A percentile compares a stretch with the other conserved stretches of the same genome.
Conservation (phyloP, 2,329 filamentous ascomycete species). For the Cordyceps cicadae region DNA sequence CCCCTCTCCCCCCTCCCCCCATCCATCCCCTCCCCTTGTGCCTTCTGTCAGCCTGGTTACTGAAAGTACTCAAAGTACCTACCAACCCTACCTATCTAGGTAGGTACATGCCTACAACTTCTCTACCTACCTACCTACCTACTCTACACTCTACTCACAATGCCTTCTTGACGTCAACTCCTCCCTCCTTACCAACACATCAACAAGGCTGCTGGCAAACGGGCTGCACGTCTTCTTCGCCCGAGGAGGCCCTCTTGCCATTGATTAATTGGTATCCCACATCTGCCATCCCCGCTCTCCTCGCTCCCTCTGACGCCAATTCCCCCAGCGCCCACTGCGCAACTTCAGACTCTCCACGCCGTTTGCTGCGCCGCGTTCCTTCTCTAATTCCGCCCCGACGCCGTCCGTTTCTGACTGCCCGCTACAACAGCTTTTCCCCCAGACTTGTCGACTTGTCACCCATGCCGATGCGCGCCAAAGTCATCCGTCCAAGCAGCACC, state of each 20-base stretch:
- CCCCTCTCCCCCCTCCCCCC: no score
- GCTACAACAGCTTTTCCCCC: background rate
- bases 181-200: background rate
- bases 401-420: background rate
- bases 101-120: no score
- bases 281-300: background rate
- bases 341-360: background rate
- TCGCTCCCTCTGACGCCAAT: background rate
- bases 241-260: background rate
- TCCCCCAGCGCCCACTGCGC: background rate
- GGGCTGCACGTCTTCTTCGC: background rate
- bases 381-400: background rate
- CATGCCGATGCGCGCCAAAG: background rate
- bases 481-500: background rate
- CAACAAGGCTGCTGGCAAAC: background rate
- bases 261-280: background rate
- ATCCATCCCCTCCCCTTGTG: no score
- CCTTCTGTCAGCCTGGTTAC: no score
- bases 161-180: constrained; percentile 1
- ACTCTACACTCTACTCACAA: background rate
- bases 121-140: background rate
- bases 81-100: no score
- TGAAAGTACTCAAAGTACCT: no score
- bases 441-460: background rate
- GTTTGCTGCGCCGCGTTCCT: background rate